Conservation (phyloP, 345 rosid genomes). For the Syzygium grande region DNA sequence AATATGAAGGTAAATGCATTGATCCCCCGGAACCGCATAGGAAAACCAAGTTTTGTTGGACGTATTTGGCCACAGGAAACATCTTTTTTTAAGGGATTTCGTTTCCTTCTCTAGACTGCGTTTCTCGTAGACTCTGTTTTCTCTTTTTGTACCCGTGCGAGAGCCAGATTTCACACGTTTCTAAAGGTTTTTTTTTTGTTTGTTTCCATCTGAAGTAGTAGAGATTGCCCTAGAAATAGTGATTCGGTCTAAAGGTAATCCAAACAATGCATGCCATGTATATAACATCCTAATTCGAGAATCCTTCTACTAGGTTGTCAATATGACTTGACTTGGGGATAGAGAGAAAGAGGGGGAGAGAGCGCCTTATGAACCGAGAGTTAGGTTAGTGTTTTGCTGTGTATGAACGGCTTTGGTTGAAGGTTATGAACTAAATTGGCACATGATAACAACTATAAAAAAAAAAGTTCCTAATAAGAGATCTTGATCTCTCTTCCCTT, state of each 20-base stretch:
- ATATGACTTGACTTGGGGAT: background rate
- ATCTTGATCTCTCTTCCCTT: background rate
- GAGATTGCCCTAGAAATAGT: background rate
- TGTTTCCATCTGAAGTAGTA: background rate
- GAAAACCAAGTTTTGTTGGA: background rate
- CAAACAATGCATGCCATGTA: background rate
- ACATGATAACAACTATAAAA: accelerated
- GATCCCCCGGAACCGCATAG: background rate
- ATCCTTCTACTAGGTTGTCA: background rate
- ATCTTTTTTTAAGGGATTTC: background rate
- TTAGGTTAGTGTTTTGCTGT: background rate
- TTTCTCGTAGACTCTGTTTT: background rate
- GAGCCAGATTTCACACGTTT: background rate
- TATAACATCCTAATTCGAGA: background rate
- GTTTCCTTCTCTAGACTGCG: background rate
- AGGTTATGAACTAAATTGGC: background rate
- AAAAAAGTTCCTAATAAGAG: accelerated
- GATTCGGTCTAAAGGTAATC: background rate
- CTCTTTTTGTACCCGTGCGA: background rate
- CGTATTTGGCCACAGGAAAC: background rate
- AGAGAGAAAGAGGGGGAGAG: background rate
- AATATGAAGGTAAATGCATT: background rate
- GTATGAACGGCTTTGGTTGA: background rate
- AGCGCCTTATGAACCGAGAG: background rate
- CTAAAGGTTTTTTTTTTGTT: background rate